phyloP scores from a whole-genome alignment of 192 early-diverging fungal genomes.

The Geranomyces michiganensis region DNA sequence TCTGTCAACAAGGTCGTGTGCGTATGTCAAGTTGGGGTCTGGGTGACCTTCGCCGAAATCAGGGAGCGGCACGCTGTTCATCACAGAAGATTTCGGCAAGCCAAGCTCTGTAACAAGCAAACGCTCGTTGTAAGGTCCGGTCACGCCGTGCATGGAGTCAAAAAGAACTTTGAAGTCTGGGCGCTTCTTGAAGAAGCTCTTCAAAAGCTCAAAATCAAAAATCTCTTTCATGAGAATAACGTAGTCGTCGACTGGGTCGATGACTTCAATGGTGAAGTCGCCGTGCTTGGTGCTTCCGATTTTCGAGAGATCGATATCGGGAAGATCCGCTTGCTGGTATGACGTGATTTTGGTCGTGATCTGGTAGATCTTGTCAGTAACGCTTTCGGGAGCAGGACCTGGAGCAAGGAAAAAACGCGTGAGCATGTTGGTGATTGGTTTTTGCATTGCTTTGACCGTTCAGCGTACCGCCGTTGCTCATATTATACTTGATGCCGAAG shows the following conservation, averaged over 20 bases:
- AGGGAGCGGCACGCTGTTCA: constrained; percentile 76
- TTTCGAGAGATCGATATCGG: constrained; percentile 74
- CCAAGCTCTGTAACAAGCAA: constrained; percentile 92
- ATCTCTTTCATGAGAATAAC: constrained; percentile 82
- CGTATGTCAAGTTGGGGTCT: constrained; percentile 98
- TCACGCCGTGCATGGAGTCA: constrained; percentile 96
- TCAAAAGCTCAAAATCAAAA: constrained; percentile 91
- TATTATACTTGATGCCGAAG: constrained; percentile 99
- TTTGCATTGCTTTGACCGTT: background rate
- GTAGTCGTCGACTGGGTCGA: constrained; percentile 90
- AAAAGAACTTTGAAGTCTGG: constrained; percentile 85
- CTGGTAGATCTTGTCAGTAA: constrained; percentile 91
- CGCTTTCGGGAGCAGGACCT: constrained; percentile 91
- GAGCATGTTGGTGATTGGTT: too few species aligned
- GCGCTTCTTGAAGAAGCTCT: constrained; percentile 69
- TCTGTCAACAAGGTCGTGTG: constrained; percentile 87
- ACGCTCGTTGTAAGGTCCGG: constrained; percentile 87
- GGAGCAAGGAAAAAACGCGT: background rate
- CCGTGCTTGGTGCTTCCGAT: constrained; percentile 66
- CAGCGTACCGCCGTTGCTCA: constrained; percentile 78
- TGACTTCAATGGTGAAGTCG: constrained; percentile 76
- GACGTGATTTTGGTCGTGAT: constrained; percentile 73
- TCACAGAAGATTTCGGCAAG: constrained; percentile 74
- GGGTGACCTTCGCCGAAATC: constrained; percentile 97
- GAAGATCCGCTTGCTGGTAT: constrained; percentile 65